These are phyloP conservation scores for Malassezia globosa DNA, from an alignment of 1,284 basidiomycete species.

Conservation along the genomic window DNA sequence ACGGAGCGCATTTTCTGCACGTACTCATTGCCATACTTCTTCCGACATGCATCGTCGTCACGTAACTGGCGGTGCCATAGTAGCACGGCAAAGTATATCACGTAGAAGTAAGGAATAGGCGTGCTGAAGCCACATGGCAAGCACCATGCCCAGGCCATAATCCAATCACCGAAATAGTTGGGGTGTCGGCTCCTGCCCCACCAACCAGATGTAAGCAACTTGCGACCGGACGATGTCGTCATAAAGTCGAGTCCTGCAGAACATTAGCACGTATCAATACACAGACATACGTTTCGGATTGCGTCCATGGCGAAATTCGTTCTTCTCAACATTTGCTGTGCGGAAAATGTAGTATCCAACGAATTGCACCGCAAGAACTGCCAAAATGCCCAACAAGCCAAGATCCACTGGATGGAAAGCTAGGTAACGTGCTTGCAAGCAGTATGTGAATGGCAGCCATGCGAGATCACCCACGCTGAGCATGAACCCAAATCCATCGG, in stretches of 20 bases:
- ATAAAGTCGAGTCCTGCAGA: constrained; percentile 64
- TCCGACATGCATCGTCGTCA: constrained; percentile 79
- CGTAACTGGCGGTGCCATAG: constrained; percentile 79
- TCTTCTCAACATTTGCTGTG: constrained; percentile 79
- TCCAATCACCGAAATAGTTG: constrained; percentile 59
- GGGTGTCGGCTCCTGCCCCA: constrained; percentile 92
- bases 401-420: constrained; percentile 75
- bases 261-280: not conserved
- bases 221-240: constrained; percentile 73
- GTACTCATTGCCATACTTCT: constrained; percentile 65
- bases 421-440: constrained; percentile 83
- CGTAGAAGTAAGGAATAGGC: constrained; percentile 92
- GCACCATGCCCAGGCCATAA: constrained; percentile 89
- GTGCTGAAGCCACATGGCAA: constrained; percentile 82
- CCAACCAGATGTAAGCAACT: constrained; percentile 88
- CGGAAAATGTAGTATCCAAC: constrained; percentile 88
- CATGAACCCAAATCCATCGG: constrained; percentile 99
- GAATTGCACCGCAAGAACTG: constrained; percentile 60
- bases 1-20: not conserved
- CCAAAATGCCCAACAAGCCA: constrained; percentile 56
- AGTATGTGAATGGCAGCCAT: constrained; percentile 93
- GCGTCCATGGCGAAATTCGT: constrained; percentile 79
- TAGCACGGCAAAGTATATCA: constrained; percentile 71
- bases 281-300: constrained; percentile 66
- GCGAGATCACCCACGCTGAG: constrained; percentile 80